These are phyloP conservation scores for Tetrapyrgos nigripes DNA, from an alignment of 1,284 basidiomycete species.

Conservation along the genomic window DNA sequence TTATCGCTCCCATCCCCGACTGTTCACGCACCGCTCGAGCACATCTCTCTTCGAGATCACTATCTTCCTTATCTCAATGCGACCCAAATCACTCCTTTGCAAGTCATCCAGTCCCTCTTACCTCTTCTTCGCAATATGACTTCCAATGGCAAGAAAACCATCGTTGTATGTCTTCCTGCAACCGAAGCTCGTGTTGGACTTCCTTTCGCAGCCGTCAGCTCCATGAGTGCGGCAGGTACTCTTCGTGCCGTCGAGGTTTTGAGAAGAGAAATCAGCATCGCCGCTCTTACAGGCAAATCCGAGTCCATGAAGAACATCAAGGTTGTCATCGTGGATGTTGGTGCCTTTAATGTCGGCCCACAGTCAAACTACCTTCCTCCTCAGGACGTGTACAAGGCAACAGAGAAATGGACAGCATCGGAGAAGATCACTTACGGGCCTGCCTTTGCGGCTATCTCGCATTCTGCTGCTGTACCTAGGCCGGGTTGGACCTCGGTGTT, in stretches of 20 bases:
- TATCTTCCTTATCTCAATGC: conserved; percentile 74
- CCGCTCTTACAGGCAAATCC: conserved; percentile 55
- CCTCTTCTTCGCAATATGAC: conserved; percentile 70
- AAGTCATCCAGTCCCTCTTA: conserved; percentile 76
- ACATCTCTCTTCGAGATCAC: conserved; percentile 63
- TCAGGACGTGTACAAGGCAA: conserved; percentile 51
- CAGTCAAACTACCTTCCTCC: conserved; percentile 26
- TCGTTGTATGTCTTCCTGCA: conserved; percentile 75
- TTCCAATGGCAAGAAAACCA: conserved; percentile 60
- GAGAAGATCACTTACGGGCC: conserved; percentile 74
- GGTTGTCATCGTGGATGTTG: conserved; percentile 72
- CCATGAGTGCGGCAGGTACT: conserved; percentile 77
- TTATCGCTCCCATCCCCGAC: conserved; percentile 58
- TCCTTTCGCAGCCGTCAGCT: conserved; percentile 68
- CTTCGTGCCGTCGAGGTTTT: conserved; percentile 73
- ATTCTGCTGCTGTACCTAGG: conserved; percentile 29
- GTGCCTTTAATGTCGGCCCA: conserved; percentile 54
- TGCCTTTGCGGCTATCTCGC: conserved; percentile 61
- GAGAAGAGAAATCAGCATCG: conserved; percentile 68
- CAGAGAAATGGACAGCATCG: conserved; percentile 72
- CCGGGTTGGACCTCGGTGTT: conserved; percentile 38
- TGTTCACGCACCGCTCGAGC: conserved; percentile 70
- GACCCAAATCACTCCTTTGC: conserved; percentile 77
- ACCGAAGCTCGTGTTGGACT: conserved; percentile 73
- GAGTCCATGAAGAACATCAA: conserved; percentile 66